A percentile compares a stretch with the other conserved stretches of the same genome.
phyloP scores from a whole-genome alignment of 73 alveolate species.

The Breviolum minutum region DNA sequence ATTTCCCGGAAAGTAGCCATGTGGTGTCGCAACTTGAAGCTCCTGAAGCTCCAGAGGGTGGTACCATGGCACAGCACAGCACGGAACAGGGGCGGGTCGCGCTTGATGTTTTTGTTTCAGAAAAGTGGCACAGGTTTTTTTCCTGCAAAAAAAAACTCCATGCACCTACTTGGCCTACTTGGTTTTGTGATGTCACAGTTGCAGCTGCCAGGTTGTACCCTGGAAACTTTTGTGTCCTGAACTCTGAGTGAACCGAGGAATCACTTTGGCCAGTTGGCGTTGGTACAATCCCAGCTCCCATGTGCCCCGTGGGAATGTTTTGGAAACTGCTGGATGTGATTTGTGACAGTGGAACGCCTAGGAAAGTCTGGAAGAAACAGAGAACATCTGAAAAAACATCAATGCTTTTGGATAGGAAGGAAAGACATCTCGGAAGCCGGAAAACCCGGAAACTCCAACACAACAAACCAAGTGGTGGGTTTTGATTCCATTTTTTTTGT shows the following conservation, averaged over 20 bases:
- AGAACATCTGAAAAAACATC: no score
- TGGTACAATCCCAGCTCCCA: slow-evolving; percentile 86
- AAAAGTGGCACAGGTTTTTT: not conserved
- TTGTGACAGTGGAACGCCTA: no score
- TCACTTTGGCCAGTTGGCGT: slow-evolving; percentile 45
- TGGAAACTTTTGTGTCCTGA: no score
- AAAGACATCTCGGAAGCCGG: not conserved
- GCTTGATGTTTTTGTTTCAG: no score
- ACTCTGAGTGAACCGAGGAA: slow-evolving; percentile 31
- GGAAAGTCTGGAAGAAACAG: no score
- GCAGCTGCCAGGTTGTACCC: no score
- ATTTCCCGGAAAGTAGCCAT: slow-evolving; percentile 16
- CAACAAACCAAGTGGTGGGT: not conserved
- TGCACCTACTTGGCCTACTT: not conserved
- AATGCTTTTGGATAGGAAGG: not conserved
- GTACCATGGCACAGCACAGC: not conserved
- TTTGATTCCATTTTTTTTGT: no score
- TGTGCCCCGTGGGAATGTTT: not conserved
- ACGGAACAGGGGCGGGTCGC: not conserved
- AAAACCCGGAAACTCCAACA: not conserved
- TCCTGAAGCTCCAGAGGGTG: not conserved
- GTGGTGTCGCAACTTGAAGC: not conserved
- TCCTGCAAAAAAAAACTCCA: not conserved
- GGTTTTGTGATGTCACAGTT: not conserved
- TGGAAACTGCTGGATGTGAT: not conserved